These are phyloP conservation scores for Kazachstania africana DNA, from an alignment of 805 yeast genomes.

Conservation along the genomic window DNA sequence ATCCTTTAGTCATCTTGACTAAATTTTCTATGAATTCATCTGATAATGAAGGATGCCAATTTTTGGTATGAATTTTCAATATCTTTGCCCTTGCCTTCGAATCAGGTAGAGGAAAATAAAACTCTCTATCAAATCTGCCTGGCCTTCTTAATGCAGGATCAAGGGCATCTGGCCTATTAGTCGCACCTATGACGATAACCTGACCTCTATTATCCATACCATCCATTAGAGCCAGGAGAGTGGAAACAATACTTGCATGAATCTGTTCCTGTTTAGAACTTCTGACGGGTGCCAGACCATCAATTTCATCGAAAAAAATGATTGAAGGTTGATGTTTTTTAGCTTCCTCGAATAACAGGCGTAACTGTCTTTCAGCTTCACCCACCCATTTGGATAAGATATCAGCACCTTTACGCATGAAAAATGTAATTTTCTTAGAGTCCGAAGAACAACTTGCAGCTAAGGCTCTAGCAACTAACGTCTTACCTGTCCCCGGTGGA, in stretches of 20 bases:
- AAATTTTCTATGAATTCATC: constrained; percentile 48
- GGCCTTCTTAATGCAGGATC: constrained; percentile 97
- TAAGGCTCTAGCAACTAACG: constrained; percentile 92
- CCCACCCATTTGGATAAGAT: constrained; percentile 98
- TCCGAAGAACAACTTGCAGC: constrained; percentile 91
- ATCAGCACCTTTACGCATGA: constrained; percentile 98
- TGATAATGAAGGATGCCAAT: constrained; percentile 72
- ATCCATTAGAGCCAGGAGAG: constrained; percentile 91
- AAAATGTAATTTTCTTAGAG: constrained; percentile 79
- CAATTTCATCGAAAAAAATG: constrained; percentile 94
- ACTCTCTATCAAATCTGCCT: constrained; percentile 93
- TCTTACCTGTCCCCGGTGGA: constrained; percentile 98
- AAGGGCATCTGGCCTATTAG: constrained; percentile 95
- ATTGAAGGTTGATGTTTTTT: constrained; percentile 91
- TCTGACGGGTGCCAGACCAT: constrained; percentile 96
- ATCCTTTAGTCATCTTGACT: constrained; percentile 81
- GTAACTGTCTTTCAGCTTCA: constrained; percentile 90
- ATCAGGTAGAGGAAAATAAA: constrained; percentile 90
- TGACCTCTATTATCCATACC: constrained; percentile 99
- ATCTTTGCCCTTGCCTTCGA: constrained; percentile 66
- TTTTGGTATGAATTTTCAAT: constrained; percentile 71
- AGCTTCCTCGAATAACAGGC: constrained; percentile 90
- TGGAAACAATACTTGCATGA: constrained; percentile 94
- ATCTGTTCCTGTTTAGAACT: constrained; percentile 97
- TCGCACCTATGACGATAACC: constrained; percentile 95